Base-by-base conservation (phyloP, 176 grass and related monocot genomes). In the Musa acuminata region DNA sequence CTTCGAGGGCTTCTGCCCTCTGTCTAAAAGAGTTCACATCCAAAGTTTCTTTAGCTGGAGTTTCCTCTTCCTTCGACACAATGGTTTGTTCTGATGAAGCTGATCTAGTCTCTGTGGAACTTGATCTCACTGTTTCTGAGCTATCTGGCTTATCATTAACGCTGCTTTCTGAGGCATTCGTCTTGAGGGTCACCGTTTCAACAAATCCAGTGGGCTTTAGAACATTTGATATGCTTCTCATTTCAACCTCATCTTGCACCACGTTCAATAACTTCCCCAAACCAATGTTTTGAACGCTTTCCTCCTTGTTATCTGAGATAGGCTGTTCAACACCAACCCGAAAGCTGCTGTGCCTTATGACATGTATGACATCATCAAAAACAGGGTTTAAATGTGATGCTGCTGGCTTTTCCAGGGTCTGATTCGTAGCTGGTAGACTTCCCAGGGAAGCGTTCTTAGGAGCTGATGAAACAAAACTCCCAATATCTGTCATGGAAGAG, bases 11-110 rank as follows among this genome's bases (percentile, higher is more conserved):
- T 52, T 95, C 91, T 53, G 96, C 87, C 60, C 96, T 87, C 77
- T 99, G 96, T 72, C 96, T 95, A 62, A 95, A 99, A 29, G 96
- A 99, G 22, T 91, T 99, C 10, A 99, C 88, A 74, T 95, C 91
- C 27, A 99, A 70, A 64, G 79, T 93, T 78, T 97, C 90, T 79
- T 90, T 97, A 55, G 80, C 80, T 23, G 85, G 82, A 67, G 75
- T 49, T 79, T 67, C 35, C 78, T 82, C 87, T 82, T 88, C 85
- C 80, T 96, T 96, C 11, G 58, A 62, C 8, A 26, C 69, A 26
- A 48, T 69, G 52, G 73, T 90, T 26, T 55, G 62, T 63, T 88
- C 89, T 26, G 64, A 72, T 78, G 76, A 54, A 72, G 62, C 70
- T 53, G 64, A 70, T 60, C 72, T 85, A 74, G 29, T 53, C 83